A percentile compares a stretch with the other conserved stretches of the same genome.
Evolutionary conservation across 768 basidiomycete genomes (phyloP).

Genomic region (Lentinula sp.): DNA sequence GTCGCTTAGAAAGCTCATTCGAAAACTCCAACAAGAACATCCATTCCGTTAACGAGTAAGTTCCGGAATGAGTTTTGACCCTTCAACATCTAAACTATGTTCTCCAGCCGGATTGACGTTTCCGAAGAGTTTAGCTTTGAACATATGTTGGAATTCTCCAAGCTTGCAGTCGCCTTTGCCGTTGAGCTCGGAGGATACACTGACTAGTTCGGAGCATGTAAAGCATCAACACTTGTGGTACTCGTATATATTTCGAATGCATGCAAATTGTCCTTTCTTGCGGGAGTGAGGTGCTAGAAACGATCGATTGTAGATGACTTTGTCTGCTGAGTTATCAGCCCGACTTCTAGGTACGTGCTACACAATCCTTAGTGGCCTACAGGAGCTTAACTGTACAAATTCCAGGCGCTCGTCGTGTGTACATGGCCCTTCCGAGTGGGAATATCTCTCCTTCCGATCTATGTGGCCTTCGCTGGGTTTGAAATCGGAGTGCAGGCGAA

Average conservation of each 20-base stretch:
- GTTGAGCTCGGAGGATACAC: constrained; percentile 62
- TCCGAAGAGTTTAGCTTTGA: constrained; percentile 85
- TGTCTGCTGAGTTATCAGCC: no score
- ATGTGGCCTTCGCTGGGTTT: background rate
- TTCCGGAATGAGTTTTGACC: constrained; percentile 3
- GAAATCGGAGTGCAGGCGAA: background rate
- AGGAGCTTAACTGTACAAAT: background rate
- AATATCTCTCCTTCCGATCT: background rate
- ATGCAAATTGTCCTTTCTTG: background rate
- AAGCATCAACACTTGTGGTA: background rate
- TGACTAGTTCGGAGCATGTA: constrained; percentile 13
- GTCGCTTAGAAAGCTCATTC: constrained; percentile 55
- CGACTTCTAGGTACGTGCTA: no score
- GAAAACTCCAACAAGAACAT: constrained; percentile 80
- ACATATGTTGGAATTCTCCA: constrained; percentile 88
- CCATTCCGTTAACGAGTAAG: constrained; percentile 77
- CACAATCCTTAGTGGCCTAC: background rate
- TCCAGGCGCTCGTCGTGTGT: background rate
- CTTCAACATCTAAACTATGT: constrained; percentile 4
- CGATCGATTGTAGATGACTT: no score
- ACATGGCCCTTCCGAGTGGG: background rate
- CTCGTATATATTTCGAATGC: background rate
- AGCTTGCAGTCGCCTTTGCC: constrained; percentile 74
- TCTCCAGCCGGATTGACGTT: constrained; percentile 69
- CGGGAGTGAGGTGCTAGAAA: no score